Conservation (phyloP, 345 rosid species). For the Syzygium grande region DNA sequence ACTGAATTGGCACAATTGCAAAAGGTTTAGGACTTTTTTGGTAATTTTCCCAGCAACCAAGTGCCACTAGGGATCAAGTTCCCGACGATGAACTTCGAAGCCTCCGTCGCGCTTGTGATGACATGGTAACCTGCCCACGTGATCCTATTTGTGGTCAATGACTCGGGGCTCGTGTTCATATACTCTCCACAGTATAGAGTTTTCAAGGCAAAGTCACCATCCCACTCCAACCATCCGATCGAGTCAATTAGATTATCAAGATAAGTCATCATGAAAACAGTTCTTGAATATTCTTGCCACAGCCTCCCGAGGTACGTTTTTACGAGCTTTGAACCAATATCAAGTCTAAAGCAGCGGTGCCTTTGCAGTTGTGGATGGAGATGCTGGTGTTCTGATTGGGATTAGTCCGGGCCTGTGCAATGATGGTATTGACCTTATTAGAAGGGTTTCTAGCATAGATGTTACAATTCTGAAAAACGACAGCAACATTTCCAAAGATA, state of each 20-base stretch:
- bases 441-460: constrained; percentile 41
- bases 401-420: constrained; percentile 53
- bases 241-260: constrained; percentile 43
- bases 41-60: too few relatives aligned
- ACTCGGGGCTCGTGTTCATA: constrained; percentile 43
- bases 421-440: constrained; percentile 27
- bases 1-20: too few relatives aligned
- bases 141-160: constrained; percentile 30
- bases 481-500: constrained; percentile 62
- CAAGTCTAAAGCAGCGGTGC: constrained; percentile 44
- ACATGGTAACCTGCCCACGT: constrained; percentile 46
- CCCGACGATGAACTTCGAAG: constrained; percentile 37
- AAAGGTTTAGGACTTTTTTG: too few relatives aligned
- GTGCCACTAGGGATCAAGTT: constrained; percentile 38
- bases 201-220: constrained; percentile 29
- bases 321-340: constrained; percentile 32
- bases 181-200: constrained; percentile 58
- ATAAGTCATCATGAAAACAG: constrained; percentile 36
- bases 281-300: constrained; percentile 48
- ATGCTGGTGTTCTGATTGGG: constrained; percentile 63
- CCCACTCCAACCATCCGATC: constrained; percentile 54
- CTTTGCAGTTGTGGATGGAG: constrained; percentile 40
- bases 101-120: constrained; percentile 29
- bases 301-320: constrained; percentile 52
- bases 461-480: constrained; percentile 41